Evolutionary conservation across 495 filamentous ascomycete species (phyloP).

Genomic region (Neurospora tetrasperma): DNA sequence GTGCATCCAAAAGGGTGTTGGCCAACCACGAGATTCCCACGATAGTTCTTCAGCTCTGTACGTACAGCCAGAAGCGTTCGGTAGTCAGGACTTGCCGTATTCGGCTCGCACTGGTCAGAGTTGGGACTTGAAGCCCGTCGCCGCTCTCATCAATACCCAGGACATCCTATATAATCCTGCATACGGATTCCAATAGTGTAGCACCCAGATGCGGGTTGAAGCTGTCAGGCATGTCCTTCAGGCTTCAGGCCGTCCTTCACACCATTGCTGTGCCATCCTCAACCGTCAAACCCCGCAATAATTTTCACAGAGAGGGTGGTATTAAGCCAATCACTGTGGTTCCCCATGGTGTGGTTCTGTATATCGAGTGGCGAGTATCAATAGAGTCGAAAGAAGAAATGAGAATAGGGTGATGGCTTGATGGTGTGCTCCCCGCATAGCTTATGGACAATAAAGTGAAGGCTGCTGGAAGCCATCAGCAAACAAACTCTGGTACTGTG

Average conservation of each 20-base stretch:
- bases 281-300: constrained; percentile 1
- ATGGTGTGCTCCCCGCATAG: not conserved
- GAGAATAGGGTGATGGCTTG: not conserved
- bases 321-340: not conserved
- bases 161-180: not conserved
- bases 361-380: not conserved
- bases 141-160: not conserved
- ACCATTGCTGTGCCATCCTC: not conserved
- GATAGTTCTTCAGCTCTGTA: not conserved
- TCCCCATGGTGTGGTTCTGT: not conserved
- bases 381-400: not conserved
- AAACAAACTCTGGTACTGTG: not conserved
- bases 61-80: not conserved
- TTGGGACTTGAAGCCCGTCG: not conserved
- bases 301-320: not conserved
- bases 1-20: not conserved
- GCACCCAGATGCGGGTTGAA: not conserved
- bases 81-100: not conserved
- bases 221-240: not conserved
- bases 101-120: not conserved
- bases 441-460: not conserved
- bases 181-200: not conserved
- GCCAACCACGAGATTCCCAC: not conserved
- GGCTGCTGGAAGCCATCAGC: not conserved
- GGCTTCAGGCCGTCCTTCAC: not conserved